Evolutionary conservation across 139 green algal genomes (phyloP).

Genomic region (Eudorina sp.): DNA sequence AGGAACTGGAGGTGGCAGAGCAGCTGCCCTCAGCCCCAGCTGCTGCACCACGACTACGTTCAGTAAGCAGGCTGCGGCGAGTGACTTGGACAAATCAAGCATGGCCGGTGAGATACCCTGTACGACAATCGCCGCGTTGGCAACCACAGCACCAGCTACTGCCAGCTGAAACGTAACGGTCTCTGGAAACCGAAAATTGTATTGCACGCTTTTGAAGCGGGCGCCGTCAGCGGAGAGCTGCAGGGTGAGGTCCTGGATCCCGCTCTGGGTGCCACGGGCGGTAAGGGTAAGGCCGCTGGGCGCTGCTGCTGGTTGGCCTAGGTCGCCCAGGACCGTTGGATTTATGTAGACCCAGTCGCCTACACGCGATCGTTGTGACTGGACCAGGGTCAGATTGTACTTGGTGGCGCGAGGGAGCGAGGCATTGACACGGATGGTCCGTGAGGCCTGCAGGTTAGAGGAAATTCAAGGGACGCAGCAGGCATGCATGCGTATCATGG

Average conservation of each 20-base stretch:
- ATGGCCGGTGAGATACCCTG: background rate
- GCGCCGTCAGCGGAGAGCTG: background rate
- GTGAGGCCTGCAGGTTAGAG: background rate
- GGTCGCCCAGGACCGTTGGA: background rate
- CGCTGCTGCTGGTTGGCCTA: background rate
- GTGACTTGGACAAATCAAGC: background rate
- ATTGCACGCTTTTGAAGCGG: background rate
- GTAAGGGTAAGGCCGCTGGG: background rate
- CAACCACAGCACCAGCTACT: background rate
- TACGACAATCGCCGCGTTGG: background rate
- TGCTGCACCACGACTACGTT: background rate
- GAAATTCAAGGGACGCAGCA: too few species aligned
- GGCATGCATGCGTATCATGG: too few species aligned
- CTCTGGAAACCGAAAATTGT: constrained; percentile 1
- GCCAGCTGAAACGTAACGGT: background rate
- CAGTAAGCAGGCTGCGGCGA: constrained; percentile 2
- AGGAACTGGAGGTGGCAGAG: background rate
- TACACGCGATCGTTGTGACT: background rate
- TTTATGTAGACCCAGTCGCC: constrained; percentile 42
- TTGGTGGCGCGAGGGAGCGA: background rate
- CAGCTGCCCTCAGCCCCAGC: background rate
- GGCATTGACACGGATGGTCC: background rate
- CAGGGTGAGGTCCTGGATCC: background rate
- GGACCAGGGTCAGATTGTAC: background rate
- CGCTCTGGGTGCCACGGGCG: background rate